Percentiles rank a stretch among this genome's conserved stretches.
Conservation (phyloP, 2,329 filamentous ascomycete species). For the Colletotrichum filicis region DNA sequence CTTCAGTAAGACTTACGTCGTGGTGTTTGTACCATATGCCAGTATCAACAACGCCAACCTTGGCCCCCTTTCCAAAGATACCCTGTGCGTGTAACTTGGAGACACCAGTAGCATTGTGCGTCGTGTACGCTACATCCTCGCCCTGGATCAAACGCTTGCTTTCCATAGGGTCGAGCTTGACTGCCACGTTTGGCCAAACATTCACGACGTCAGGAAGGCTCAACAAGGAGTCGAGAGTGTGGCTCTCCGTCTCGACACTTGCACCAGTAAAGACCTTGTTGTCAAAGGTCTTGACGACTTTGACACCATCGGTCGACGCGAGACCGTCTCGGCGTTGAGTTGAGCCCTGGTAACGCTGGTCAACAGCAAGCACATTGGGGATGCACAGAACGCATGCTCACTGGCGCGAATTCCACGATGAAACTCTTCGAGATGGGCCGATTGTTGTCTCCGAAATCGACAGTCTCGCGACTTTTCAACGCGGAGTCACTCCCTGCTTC, state of each 20-base stretch:
- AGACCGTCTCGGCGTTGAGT: background rate
- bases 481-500: background rate
- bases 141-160: background rate
- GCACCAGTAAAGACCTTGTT: slow-evolving; percentile 48
- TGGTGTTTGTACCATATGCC: slow-evolving; percentile 53
- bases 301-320: slow-evolving; percentile 10
- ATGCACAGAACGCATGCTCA: background rate
- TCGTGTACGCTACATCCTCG: background rate
- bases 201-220: slow-evolving; percentile 47
- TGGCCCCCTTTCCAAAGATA: slow-evolving; percentile 50
- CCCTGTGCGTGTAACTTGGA: slow-evolving; percentile 50
- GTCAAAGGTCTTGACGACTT: slow-evolving; percentile 21
- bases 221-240: slow-evolving; percentile 46
- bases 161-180: slow-evolving; percentile 15
- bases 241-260: slow-evolving; percentile 44
- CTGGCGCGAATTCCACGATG: slow-evolving; percentile 29
- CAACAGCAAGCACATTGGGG: background rate
- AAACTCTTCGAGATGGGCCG: slow-evolving; percentile 15
- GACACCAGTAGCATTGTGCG: slow-evolving; percentile 52
- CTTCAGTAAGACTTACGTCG: slow-evolving; percentile 40
- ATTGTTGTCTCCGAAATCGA: background rate
- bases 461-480: background rate
- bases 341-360: background rate
- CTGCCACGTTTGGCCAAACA: slow-evolving; percentile 44
- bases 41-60: slow-evolving; percentile 52